A percentile compares a stretch with the other conserved stretches of the same genome.
These are phyloP conservation scores for Drechmeria coniospora DNA, from an alignment of 2,329 filamentous ascomycete genomes.

Conservation along the genomic window DNA sequence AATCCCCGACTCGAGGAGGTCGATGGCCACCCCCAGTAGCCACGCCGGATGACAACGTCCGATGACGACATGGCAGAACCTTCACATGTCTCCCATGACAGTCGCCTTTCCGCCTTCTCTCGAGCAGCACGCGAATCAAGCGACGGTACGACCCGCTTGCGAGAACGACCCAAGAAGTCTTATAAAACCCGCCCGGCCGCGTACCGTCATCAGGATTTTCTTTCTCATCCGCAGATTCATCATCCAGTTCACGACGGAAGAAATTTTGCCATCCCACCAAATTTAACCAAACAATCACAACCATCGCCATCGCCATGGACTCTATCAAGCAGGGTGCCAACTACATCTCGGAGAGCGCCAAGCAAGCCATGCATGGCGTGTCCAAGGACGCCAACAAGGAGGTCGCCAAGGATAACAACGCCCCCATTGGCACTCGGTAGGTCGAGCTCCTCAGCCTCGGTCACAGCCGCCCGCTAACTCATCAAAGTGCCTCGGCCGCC, in stretches of 20 bases:
- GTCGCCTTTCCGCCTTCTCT: no score
- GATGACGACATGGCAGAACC: neutral
- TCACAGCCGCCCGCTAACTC: neutral
- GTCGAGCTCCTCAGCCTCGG: slow-evolving; percentile 1
- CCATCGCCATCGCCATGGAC: slow-evolving; percentile 27
- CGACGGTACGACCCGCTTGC: no score
- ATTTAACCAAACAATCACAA: slow-evolving; percentile 5
- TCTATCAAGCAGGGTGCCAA: slow-evolving; percentile 46
- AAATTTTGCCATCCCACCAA: slow-evolving; percentile 4
- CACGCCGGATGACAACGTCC: neutral
- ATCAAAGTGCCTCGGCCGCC: slow-evolving; percentile 25
- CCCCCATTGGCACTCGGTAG: slow-evolving; percentile 36
- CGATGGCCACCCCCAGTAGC: neutral
- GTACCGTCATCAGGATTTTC: no score
- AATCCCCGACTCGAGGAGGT: no score
- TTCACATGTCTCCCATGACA: neutral
- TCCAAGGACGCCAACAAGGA: slow-evolving; percentile 58
- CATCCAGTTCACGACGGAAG: no score
- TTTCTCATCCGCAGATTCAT: no score
- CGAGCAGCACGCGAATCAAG: no score
- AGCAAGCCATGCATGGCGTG: slow-evolving; percentile 37
- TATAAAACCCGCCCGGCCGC: no score
- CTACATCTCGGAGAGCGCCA: slow-evolving; percentile 48
- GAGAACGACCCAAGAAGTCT: no score
- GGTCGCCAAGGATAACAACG: slow-evolving; percentile 47